These are phyloP conservation scores for Fusarium sp. DNA, from an alignment of 2,329 filamentous ascomycete genomes.

Conservation along the genomic window DNA sequence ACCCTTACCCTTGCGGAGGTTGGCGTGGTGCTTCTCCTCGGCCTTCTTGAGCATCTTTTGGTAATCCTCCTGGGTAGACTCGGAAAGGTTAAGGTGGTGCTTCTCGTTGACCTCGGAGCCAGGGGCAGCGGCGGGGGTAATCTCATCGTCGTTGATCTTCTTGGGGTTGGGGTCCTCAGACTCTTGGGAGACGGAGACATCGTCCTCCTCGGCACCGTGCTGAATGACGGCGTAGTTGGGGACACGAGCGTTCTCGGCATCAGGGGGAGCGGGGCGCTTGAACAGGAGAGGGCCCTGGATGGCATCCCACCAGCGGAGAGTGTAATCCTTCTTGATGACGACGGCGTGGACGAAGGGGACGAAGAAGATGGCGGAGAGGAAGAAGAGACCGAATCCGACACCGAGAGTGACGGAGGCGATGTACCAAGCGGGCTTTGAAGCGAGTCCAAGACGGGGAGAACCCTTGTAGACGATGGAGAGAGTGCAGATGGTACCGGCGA, in stretches of 20 bases:
- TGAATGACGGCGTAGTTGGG: conserved; percentile 83
- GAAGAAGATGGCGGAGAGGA: conserved; percentile 74
- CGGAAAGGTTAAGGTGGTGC: conserved; percentile 46
- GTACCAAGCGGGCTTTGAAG: conserved; percentile 68
- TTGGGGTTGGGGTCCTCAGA: conserved; percentile 27
- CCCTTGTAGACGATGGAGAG: conserved; percentile 85
- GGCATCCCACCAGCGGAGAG: conserved; percentile 69
- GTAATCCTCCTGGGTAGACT: conserved; percentile 62
- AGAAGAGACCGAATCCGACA: conserved; percentile 64
- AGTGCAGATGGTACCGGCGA: conserved; percentile 77
- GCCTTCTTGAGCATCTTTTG: conserved; percentile 67
- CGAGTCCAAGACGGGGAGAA: conserved; percentile 58
- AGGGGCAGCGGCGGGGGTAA: conserved; percentile 41
- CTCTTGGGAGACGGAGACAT: conserved; percentile 31
- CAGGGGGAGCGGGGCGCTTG: conserved; percentile 62
- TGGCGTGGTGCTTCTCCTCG: conserved; percentile 66
- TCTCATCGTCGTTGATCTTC: conserved; percentile 42
- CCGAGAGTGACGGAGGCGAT: conserved; percentile 73
- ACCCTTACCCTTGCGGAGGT: conserved; percentile 68
- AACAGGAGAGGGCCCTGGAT: conserved; percentile 70
- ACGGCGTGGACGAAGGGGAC: conserved; percentile 73
- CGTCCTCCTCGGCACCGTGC: conserved; percentile 60
- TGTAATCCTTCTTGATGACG: conserved; percentile 73
- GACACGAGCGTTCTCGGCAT: conserved; percentile 64
- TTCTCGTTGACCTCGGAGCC: conserved; percentile 50